Evolutionary conservation across 2,329 filamentous ascomycete species (phyloP).

Genomic region (Teratosphaeria pseudoeucalypti): DNA sequence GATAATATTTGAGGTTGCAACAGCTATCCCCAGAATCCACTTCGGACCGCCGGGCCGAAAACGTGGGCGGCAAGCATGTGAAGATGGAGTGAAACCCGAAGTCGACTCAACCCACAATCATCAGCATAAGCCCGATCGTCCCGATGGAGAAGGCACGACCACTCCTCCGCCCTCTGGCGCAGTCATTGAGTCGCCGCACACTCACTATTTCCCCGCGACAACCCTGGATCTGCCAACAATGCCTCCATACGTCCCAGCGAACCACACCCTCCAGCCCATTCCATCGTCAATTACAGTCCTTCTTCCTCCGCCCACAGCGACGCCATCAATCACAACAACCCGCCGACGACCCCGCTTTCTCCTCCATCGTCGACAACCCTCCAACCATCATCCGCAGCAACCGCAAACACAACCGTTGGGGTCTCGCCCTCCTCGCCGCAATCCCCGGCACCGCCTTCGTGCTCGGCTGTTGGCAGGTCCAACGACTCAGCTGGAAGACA

Average conservation of each 20-base stretch:
- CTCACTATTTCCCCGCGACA: conserved; percentile 6
- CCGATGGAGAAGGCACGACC: conserved; percentile 12
- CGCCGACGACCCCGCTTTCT: conserved; percentile 68
- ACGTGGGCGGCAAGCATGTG: conserved; percentile 1
- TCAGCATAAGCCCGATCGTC: not conserved
- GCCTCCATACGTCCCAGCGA: conserved; percentile 18
- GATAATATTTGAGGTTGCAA: not conserved
- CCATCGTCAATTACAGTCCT: not conserved
- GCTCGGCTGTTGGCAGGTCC: conserved; percentile 90
- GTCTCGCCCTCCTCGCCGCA: conserved; percentile 37
- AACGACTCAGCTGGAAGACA: conserved; percentile 87
- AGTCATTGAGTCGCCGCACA: not conserved
- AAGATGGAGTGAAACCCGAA: not conserved
- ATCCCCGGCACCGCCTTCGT: conserved; percentile 87
- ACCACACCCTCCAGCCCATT: not conserved
- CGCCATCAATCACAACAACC: conserved; percentile 33
- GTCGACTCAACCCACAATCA: not conserved
- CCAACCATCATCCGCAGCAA: conserved; percentile 67
- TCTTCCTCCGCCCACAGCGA: conserved; percentile 15
- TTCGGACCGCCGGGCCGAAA: not conserved
- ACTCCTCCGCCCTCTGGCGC: conserved; percentile 9
- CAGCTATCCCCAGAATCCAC: not conserved
- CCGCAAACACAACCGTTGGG: conserved; percentile 52
- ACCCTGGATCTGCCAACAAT: conserved; percentile 22
- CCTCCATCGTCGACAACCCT: conserved; percentile 78